Conservation (phyloP, 2,329 filamentous ascomycete species). For the Fusarium sarcochroum region DNA sequence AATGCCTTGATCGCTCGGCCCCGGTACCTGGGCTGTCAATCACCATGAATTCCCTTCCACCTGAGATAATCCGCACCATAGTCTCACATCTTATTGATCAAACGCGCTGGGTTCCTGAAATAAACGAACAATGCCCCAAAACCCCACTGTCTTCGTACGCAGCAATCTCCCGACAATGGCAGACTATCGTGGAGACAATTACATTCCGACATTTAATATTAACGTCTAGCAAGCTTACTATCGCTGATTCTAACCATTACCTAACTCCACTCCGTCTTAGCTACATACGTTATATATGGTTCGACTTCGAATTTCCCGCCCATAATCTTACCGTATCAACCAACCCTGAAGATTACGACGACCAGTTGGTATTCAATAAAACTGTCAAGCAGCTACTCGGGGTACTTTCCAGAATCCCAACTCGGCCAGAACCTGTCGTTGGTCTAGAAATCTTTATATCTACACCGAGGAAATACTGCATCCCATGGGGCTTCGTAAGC, state of each 20-base stretch:
- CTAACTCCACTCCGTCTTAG: constrained; percentile 2
- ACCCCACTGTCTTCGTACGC: constrained; percentile 7
- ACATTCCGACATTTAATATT: constrained; percentile 11
- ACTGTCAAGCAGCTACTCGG: not conserved
- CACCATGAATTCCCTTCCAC: constrained; percentile 1
- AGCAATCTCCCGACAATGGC: constrained; percentile 9
- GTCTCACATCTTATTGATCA: not conserved
- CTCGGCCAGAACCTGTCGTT: not conserved
- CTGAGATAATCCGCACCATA: constrained; percentile 6
- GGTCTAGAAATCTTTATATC: constrained; percentile 11
- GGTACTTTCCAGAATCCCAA: not conserved
- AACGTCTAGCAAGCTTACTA: not conserved
- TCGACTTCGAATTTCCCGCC: constrained; percentile 16
- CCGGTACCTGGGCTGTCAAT: no score
- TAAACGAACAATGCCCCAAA: constrained; percentile 7
- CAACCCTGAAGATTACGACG: constrained; percentile 5
- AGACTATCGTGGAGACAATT: constrained; percentile 1
- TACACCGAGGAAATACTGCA: constrained; percentile 8
- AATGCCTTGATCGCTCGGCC: no score
- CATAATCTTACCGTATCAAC: constrained; percentile 11
- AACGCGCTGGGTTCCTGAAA: not conserved
- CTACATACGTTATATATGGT: constrained; percentile 16
- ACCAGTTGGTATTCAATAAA: constrained; percentile 5
- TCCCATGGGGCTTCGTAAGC: not conserved
- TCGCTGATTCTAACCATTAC: not conserved